Percentiles rank a stretch among this genome's conserved stretches.
phyloP scores from a whole-genome alignment of 192 early-diverging fungal species.

The Umbelopsis sp. region DNA sequence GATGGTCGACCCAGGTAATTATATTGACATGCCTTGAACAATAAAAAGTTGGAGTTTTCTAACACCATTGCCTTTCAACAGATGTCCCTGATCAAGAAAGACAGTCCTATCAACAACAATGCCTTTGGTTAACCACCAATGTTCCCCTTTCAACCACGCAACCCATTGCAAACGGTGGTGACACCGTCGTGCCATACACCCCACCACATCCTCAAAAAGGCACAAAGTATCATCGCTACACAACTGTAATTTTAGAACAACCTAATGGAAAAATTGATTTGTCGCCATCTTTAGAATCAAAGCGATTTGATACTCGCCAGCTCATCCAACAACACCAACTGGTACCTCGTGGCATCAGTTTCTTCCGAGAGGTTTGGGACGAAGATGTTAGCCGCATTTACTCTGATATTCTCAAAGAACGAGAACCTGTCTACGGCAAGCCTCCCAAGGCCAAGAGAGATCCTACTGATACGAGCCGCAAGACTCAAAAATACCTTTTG shows the following conservation, averaged over 20 bases:
- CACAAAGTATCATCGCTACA: conserved; percentile 76
- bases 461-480: neutral
- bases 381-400: conserved; percentile 54
- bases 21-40: neutral
- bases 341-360: conserved; percentile 46
- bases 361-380: conserved; percentile 64
- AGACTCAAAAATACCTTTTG: conserved; percentile 20
- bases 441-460: conserved; percentile 51
- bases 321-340: conserved; percentile 49
- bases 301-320: conserved; percentile 37
- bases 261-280: conserved; percentile 53
- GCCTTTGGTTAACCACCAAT: conserved; percentile 74
- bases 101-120: conserved; percentile 67
- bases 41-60: neutral
- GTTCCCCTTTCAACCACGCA: conserved; percentile 62
- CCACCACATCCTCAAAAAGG: conserved; percentile 81
- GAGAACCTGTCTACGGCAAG: conserved; percentile 56
- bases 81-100: conserved; percentile 64
- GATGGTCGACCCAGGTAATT: conserved; percentile 69
- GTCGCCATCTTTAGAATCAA: conserved; percentile 6
- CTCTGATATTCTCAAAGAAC: conserved; percentile 48
- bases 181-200: conserved; percentile 58
- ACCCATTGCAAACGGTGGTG: conserved; percentile 43
- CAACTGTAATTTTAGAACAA: conserved; percentile 67
- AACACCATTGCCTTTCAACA: neutral